phyloP scores from a whole-genome alignment of 805 yeast species.

The Dipodascus albidus region DNA sequence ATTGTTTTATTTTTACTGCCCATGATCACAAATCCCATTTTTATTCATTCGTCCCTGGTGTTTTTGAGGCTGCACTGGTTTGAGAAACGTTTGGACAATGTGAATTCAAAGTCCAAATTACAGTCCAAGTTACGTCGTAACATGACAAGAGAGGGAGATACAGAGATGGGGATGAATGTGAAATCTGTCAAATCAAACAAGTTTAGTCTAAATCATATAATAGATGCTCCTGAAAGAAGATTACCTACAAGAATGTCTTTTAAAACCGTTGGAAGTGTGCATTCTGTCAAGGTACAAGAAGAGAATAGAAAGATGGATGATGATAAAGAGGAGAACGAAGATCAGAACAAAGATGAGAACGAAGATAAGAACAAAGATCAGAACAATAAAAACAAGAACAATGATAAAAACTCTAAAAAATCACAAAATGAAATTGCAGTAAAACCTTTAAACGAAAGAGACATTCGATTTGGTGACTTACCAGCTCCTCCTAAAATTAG shows the following conservation, averaged over 20 bases:
- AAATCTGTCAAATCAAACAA: neutral
- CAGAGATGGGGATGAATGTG: neutral
- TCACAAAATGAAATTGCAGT: neutral
- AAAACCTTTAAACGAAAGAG: slow-evolving; percentile 20
- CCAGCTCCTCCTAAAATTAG: slow-evolving; percentile 28
- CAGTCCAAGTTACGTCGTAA: slow-evolving; percentile 72
- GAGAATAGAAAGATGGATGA: no score
- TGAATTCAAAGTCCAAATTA: slow-evolving; percentile 60
- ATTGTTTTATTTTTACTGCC: slow-evolving; percentile 52
- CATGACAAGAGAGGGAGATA: neutral
- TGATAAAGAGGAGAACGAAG: no score
- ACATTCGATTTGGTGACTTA: slow-evolving; percentile 46
- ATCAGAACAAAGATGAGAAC: neutral
- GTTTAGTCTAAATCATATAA: neutral
- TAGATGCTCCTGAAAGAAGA: neutral
- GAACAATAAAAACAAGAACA: neutral
- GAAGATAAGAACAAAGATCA: neutral
- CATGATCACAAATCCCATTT: slow-evolving; percentile 72
- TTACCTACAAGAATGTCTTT: neutral
- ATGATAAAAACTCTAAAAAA: neutral
- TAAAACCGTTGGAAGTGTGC: neutral
- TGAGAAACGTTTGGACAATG: slow-evolving; percentile 75
- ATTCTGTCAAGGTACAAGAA: no score
- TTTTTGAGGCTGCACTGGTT: slow-evolving; percentile 80
- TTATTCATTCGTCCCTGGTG: slow-evolving; percentile 70